Evolutionary conservation across 768 basidiomycete species (phyloP), one percentile per base, ranked within the genome.

Genomic region (Strobilomyces echinocephalus): DNA sequence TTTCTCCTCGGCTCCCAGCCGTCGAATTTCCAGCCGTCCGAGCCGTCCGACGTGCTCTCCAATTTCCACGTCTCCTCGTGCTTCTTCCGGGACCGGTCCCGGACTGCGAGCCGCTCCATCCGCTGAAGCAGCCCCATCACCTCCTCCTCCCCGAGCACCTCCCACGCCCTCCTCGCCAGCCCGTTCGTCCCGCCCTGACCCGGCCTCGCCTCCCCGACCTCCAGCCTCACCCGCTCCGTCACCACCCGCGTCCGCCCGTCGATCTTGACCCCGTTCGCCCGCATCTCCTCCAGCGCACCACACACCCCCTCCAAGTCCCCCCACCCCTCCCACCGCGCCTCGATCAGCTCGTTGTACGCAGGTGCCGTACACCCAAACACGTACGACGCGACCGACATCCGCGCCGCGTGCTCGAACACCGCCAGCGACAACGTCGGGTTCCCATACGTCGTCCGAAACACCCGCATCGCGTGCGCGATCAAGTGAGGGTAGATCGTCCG

Each of bases 331-430:
- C 95, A 97, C 18, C 82, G 82, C n/a, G 88, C 91, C 62, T 81
- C 76, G 26, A 97, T 80, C 18, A 94, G 77, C 65, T 95, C 91
- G 68, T 94, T 92, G 70, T 95, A 97, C 1, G 86, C 88, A 10
- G 78, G 78, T 0, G 93, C 88, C 10, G 90, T 87, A 69, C 95
- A 97, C 3, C 94, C 95, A 61, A 86, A 85, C 30, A 95, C 86
- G 68, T 91, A 97, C 5, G 88, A 91, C 5, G 84, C 76, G 46
- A 87, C 80, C 1, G 88, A 91, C 4, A 84, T 79, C 38, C 79
- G 78, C 38, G 84, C 81, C 0, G 91, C 88, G 66, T 93, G 79
- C 46, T 85, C 76, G 73, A 97, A 97, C 24, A 95, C 78, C 18
- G 85, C 77, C 16, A 97, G 78, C 1, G 93, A 85, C 26, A 92